These are phyloP conservation scores for Hexamita inflata DNA, from an alignment of 208 protist genomes.

Conservation along the genomic window DNA sequence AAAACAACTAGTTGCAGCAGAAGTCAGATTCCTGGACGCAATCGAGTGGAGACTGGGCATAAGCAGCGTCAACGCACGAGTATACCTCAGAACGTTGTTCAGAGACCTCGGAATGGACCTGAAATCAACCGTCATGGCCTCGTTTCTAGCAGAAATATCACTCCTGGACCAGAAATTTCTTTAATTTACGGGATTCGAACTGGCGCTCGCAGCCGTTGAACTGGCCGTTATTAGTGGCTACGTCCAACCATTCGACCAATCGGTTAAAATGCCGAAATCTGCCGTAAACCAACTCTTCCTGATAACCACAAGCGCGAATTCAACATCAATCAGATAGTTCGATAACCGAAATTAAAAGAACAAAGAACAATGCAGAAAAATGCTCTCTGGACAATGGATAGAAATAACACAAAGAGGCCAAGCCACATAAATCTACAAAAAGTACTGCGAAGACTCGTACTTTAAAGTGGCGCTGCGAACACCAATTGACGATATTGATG, in stretches of 20 bases:
- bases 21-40: neutral
- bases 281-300: neutral
- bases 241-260: neutral
- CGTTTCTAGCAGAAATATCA: slow-evolving; percentile 14
- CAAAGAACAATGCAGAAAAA: neutral
- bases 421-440: slow-evolving; percentile 11
- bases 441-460: slow-evolving; percentile 19
- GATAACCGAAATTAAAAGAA: neutral
- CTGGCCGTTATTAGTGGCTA: slow-evolving; percentile 15
- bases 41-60: slow-evolving; percentile 6
- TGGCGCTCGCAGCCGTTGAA: slow-evolving; percentile 5
- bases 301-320: neutral
- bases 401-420: neutral
- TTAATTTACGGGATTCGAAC: neutral
- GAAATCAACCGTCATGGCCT: neutral
- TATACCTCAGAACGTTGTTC: slow-evolving; percentile 1
- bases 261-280: neutral
- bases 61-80: neutral
- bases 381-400: neutral
- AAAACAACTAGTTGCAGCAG: neutral
- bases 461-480: neutral
- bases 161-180: slow-evolving; percentile 11
- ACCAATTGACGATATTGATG: too few relatives aligned
- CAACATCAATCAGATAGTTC: neutral
- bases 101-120: slow-evolving; percentile 2